These are phyloP conservation scores for Colletotrichum sp. DNA, from an alignment of 2,329 filamentous ascomycete species.

Conservation along the genomic window DNA sequence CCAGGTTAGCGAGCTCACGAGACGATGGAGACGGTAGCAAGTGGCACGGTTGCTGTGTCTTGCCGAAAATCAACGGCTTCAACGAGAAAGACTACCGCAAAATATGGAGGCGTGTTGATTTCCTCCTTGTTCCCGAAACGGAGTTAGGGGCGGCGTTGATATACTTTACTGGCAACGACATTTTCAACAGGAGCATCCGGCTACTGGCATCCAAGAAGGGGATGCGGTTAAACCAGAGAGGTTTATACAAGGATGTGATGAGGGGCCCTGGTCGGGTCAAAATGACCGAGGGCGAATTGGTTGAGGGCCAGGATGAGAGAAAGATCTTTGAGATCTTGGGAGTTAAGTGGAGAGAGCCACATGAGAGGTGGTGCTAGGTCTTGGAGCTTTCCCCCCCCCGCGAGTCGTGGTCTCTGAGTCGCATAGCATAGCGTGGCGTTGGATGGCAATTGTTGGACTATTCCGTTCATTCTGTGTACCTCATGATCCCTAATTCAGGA, in stretches of 20 bases:
- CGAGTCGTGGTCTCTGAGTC: not conserved
- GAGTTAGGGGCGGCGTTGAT: slow-evolving; percentile 85
- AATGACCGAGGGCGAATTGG: slow-evolving; percentile 69
- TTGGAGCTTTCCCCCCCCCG: not conserved
- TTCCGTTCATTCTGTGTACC: not conserved
- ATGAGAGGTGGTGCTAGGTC: slow-evolving; percentile 73
- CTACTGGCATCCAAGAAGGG: slow-evolving; percentile 80
- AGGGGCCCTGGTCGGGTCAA: slow-evolving; percentile 62
- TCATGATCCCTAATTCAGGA: not conserved
- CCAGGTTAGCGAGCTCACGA: slow-evolving; percentile 65
- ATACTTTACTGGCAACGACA: slow-evolving; percentile 96
- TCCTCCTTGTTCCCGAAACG: slow-evolving; percentile 79
- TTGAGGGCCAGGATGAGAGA: slow-evolving; percentile 79
- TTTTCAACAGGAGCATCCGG: slow-evolving; percentile 89
- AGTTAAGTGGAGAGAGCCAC: slow-evolving; percentile 83
- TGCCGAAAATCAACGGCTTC: slow-evolving; percentile 54
- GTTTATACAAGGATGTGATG: slow-evolving; percentile 75
- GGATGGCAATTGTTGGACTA: not conserved
- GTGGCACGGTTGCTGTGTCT: slow-evolving; percentile 85
- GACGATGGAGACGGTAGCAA: slow-evolving; percentile 66
- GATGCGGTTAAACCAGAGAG: slow-evolving; percentile 85
- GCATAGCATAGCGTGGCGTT: slow-evolving; percentile 5
- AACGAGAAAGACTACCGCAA: slow-evolving; percentile 38
- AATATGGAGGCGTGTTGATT: slow-evolving; percentile 82
- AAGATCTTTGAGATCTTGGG: slow-evolving; percentile 82